Base-by-base conservation (phyloP, 2,329 filamentous ascomycete species). In the Thelonectria olida region DNA sequence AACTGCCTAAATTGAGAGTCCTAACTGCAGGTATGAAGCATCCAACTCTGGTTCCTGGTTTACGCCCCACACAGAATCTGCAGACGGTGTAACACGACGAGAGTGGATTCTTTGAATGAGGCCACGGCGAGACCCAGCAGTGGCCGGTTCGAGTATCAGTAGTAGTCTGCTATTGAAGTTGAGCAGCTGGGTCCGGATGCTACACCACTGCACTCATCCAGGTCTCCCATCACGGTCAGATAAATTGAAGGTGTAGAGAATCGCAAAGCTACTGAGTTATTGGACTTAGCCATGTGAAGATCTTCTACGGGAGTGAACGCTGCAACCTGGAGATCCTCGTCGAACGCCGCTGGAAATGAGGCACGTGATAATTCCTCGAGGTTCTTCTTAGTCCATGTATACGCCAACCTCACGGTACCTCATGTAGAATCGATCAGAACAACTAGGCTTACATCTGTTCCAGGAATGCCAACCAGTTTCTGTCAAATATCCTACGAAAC, bases 371-470 rank as follows among this genome's bases (percentile, higher is more conserved):
- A n/a, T n/a, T 54, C 48, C 52, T 58, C 55, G 3, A 58, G 41
- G 9, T 27, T 28, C 22, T 48, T 48, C 20, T 52, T 41, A 7
- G 17, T 47, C 55, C 52, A 27, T 34, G 5, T 2, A 8, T 10
- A 25, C 17, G 31, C 52, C 31, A 58, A 41, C 39, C 36, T n/a
- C 39, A 31, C 48, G 41, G 38, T 34, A 25, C 20, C 25, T 45
- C 42, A 17, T 20, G 10, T 34, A 34, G 9, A 5, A 17, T n/a
- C n/a, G n/a, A n/a, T n/a, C n/a, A 28, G 25, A 2, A 36, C 36
- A 20, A n/a, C n/a, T 47, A 4, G 41, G 36, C 60, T 60, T 20
- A 62, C 60, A 25, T 55, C 49, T 27, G 60, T 62, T 45, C 56
- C 60, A 20, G 60, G 19, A 20, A 55, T 51, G 12, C 34, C 60